Conservation (phyloP, 2,329 filamentous ascomycete species). For the Sporothrix inflata region DNA sequence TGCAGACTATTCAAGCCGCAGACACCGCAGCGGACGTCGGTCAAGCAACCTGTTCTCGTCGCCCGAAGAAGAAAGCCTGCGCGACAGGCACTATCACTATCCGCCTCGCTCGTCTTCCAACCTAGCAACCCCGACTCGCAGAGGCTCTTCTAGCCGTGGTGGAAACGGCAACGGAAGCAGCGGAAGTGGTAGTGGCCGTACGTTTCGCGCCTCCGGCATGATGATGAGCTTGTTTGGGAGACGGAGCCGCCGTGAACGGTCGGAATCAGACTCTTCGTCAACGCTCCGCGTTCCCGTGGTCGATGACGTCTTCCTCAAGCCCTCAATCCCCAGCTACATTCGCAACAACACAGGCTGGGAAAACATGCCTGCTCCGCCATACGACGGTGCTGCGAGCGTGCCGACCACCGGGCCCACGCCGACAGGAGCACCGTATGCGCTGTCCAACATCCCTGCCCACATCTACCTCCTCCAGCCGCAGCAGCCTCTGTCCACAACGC, state of each 20-base stretch:
- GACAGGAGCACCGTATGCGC: slow-evolving; percentile 17
- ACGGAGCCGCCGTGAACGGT: slow-evolving; percentile 19
- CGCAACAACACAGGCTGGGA: slow-evolving; percentile 25
- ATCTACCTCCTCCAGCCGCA: slow-evolving; percentile 31
- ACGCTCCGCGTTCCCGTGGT: neutral
- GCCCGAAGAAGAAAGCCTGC: neutral
- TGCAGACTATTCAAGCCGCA: neutral
- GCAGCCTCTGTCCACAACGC: neutral
- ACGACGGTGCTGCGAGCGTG: neutral
- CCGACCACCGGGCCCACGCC: neutral
- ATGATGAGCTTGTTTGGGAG: slow-evolving; percentile 29
- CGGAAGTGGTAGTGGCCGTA: slow-evolving; percentile 1
- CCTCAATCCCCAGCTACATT: slow-evolving; percentile 23
- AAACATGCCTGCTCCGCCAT: slow-evolving; percentile 22
- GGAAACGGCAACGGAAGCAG: neutral
- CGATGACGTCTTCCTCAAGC: slow-evolving; percentile 12
- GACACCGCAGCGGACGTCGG: neutral
- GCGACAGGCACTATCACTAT: neutral
- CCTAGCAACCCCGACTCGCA: neutral
- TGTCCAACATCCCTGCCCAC: slow-evolving; percentile 31
- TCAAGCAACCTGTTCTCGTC: neutral
- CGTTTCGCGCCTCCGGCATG: slow-evolving; percentile 21
- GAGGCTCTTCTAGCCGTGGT: neutral
- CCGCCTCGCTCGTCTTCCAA: slow-evolving; percentile 6
- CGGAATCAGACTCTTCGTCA: neutral